Evolutionary conservation across 805 yeast species (phyloP), one percentile per base, ranked within the genome.

Genomic region (Teunomyces atbi): DNA sequence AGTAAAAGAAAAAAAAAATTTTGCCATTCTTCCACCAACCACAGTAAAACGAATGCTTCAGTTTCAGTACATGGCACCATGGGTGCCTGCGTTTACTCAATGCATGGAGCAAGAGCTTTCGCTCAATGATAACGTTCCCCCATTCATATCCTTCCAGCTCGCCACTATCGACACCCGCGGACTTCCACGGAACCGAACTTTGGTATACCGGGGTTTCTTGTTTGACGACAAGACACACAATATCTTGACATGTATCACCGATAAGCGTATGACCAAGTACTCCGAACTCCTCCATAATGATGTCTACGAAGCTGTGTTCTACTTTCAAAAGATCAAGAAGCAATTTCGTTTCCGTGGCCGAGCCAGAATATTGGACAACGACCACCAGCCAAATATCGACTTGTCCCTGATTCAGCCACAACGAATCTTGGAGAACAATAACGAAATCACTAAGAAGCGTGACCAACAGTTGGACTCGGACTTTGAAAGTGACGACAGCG

Each of bases 281-380:
- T 64, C 66, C 11, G 86, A 86, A 55, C 62, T 79, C 33, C 50
- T 72, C 16, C 55, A 61, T 41, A 76, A 82, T 54, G 78, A 83
- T 44, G 70, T 72, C 45, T 84, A 81, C 61, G 96, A 89, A 66
- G 86, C 89, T 10, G 85, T 88, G 47, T 86, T 86, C 60, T 85
- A 87, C 69, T 85, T 88, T 59, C 77, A 73, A 6, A 71, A 70
- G 18, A 61, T 77, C 19, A 76, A 77, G 60, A 84, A 78, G 57
- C 96, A 89, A 65, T 86, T 83, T 60, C 71, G 96, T 54, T 71
- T 89, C 50, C 75, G 82, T 46, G 96, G 96, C 10, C 63, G 70
- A 21, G 86, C 86, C 11, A 74, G 81, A 50, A 57, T 71, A 28
- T 60, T 72, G 28, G 75, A 69, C 53, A 59, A 56, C 43, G 51